Conservation (phyloP, 1,139 yeast species). For the Candida frijolesensis region DNA sequence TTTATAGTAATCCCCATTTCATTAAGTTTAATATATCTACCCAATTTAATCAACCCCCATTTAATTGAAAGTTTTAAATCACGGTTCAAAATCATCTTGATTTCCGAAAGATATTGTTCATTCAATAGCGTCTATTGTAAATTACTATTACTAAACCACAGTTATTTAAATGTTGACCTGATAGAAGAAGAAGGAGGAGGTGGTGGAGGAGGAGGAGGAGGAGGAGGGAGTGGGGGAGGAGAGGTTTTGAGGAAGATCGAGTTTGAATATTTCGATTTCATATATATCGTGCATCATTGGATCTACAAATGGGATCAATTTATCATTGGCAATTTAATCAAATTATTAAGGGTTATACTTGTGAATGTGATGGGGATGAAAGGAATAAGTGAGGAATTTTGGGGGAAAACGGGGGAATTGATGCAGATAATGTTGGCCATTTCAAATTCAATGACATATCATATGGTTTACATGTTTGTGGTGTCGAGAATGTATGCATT, state of each 20-base stretch:
- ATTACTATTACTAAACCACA: conserved; percentile 10
- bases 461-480: conserved; percentile 20
- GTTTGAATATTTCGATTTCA: conserved; percentile 19
- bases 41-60: conserved; percentile 13
- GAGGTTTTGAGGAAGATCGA: conserved; percentile 12
- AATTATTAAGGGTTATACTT: not conserved
- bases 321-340: not conserved
- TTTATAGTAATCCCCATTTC: conserved; percentile 14
- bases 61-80: conserved; percentile 9
- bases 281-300: conserved; percentile 20
- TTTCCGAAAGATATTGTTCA: conserved; percentile 20
- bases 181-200: no score
- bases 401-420: conserved; percentile 15
- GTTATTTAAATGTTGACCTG: no score
- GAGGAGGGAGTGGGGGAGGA: conserved; percentile 7
- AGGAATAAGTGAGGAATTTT: not conserved
- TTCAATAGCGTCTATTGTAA: conserved; percentile 19
- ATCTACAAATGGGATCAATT: conserved; percentile 19
- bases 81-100: conserved; percentile 18
- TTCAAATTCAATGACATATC: conserved; percentile 19
- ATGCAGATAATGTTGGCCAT: conserved; percentile 20
- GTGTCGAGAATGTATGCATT: conserved; percentile 23
- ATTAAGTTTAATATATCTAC: conserved; percentile 2
- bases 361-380: not conserved
- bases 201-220: no score